phyloP scores from a whole-genome alignment of 495 filamentous ascomycete genomes.

The Aspergillus ellipticus region DNA sequence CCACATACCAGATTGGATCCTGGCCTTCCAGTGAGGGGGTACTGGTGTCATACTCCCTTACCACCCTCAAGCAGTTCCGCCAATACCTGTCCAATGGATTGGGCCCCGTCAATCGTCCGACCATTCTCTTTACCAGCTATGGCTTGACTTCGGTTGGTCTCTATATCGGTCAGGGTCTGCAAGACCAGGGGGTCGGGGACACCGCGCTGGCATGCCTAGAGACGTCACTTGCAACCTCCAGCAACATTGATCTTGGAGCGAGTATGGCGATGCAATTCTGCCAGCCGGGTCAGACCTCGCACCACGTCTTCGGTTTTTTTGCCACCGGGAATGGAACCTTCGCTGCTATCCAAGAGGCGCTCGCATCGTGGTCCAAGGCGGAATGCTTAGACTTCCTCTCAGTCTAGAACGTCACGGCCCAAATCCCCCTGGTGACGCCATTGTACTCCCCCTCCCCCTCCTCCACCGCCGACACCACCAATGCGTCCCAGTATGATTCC shows the following conservation, averaged over 20 bases:
- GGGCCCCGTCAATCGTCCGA: slow-evolving; percentile 8
- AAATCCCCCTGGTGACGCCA: slow-evolving; percentile 16
- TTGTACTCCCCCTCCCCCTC: slow-evolving; percentile 5
- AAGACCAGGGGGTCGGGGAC: slow-evolving; percentile 19
- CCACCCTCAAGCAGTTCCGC: slow-evolving; percentile 22
- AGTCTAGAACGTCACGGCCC: slow-evolving; percentile 15
- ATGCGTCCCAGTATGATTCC: not conserved
- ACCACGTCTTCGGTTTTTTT: slow-evolving; percentile 32
- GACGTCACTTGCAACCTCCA: slow-evolving; percentile 15
- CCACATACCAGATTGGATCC: slow-evolving; percentile 25
- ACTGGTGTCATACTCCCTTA: slow-evolving; percentile 9
- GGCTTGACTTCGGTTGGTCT: slow-evolving; percentile 20
- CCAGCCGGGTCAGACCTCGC: slow-evolving; percentile 15
- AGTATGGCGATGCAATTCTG: slow-evolving; percentile 38
- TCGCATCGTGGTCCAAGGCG: slow-evolving; percentile 32
- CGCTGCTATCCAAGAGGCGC: slow-evolving; percentile 25
- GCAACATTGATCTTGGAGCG: not conserved
- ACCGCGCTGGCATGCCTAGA: slow-evolving; percentile 19
- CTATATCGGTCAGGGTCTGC: slow-evolving; percentile 27
- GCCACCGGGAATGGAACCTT: slow-evolving; percentile 30
- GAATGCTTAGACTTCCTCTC: slow-evolving; percentile 24
- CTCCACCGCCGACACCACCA: slow-evolving; percentile 4
- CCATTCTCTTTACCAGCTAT: slow-evolving; percentile 17
- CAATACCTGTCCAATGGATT: slow-evolving; percentile 20
- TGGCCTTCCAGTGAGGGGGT: slow-evolving; percentile 13